Evolutionary conservation across 1,284 basidiomycete species (phyloP).

Genomic region (Marasmius tenuissimus): DNA sequence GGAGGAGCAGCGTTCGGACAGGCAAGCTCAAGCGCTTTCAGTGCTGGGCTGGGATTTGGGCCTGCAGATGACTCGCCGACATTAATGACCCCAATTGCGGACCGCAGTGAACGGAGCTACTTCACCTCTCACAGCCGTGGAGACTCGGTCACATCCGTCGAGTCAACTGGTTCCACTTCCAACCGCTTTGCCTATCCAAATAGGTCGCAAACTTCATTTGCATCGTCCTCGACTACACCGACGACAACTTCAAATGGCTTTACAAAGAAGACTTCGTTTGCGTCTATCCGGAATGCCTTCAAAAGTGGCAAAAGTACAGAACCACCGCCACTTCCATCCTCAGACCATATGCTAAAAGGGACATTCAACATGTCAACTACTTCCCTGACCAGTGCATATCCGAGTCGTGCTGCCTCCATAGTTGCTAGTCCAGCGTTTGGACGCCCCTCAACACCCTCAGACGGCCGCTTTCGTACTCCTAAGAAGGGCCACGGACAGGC

Average conservation of each 20-base stretch:
- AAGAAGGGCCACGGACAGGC: conserved; percentile 57
- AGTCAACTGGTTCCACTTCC: conserved; percentile 63
- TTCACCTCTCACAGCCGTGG: conserved; percentile 68
- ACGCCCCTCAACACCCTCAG: conserved; percentile 60
- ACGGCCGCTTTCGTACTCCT: conserved; percentile 37
- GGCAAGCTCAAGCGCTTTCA: conserved; percentile 13
- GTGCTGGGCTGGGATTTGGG: conserved; percentile 36
- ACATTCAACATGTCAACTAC: conserved; percentile 80
- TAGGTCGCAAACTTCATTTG: conserved; percentile 50
- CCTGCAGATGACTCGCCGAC: conserved; percentile 61
- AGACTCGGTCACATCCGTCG: conserved; percentile 70
- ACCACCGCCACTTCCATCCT: conserved; percentile 63
- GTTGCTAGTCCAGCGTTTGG: conserved; percentile 39
- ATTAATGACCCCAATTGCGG: conserved; percentile 48
- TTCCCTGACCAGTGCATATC: conserved; percentile 45
- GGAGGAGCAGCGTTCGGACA: conserved; percentile 28
- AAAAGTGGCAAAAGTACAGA: conserved; percentile 65
- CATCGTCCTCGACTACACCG: conserved; percentile 66
- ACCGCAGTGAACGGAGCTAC: conserved; percentile 56
- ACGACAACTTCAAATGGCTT: conserved; percentile 50
- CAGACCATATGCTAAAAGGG: conserved; percentile 71
- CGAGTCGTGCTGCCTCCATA: conserved; percentile 31
- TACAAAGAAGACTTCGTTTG: conserved; percentile 82
- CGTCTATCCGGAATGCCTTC: conserved; percentile 87
- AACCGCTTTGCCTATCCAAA: conserved; percentile 38